A percentile compares a stretch with the other conserved stretches of the same genome.
Conservation (phyloP, 2,329 filamentous ascomycete genomes). For the Shiraia bambusicola region DNA sequence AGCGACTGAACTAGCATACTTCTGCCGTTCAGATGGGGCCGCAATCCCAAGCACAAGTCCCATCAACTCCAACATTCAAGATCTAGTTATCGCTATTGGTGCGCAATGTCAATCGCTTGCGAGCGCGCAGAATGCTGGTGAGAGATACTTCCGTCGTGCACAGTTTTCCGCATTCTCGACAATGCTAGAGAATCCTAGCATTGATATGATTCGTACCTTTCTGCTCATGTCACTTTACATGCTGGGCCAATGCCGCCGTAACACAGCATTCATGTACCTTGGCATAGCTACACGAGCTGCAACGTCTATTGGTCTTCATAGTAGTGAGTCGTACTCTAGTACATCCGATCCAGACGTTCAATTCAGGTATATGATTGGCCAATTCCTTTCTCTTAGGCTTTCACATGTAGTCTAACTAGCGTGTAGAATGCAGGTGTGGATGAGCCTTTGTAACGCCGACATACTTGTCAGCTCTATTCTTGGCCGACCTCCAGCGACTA, state of each 20-base stretch:
- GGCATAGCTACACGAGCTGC: slow-evolving; percentile 61
- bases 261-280: slow-evolving; percentile 64
- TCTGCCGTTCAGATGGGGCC: no score
- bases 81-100: slow-evolving; percentile 51
- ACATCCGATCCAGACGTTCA: slow-evolving; percentile 4
- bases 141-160: slow-evolving; percentile 52
- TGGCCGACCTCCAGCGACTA: not conserved
- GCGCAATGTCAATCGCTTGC: slow-evolving; percentile 47
- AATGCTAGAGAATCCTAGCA: slow-evolving; percentile 57
- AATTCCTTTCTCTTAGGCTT: slow-evolving; percentile 40
- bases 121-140: slow-evolving; percentile 27
- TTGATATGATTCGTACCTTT: slow-evolving; percentile 56
- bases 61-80: slow-evolving; percentile 4
- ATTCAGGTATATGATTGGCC: slow-evolving; percentile 12
- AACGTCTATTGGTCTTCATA: slow-evolving; percentile 59
- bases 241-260: slow-evolving; percentile 59
- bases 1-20: no score
- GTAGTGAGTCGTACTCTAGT: slow-evolving; percentile 32
- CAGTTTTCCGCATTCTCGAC: slow-evolving; percentile 53
- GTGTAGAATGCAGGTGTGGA: not conserved
- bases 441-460: not conserved
- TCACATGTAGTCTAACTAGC: slow-evolving; percentile 47
- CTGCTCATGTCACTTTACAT: slow-evolving; percentile 62
- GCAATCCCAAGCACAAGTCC: no score
- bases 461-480: not conserved